Conservation (phyloP, 176 grass and related monocot species). For the Luzula sylvatica region DNA sequence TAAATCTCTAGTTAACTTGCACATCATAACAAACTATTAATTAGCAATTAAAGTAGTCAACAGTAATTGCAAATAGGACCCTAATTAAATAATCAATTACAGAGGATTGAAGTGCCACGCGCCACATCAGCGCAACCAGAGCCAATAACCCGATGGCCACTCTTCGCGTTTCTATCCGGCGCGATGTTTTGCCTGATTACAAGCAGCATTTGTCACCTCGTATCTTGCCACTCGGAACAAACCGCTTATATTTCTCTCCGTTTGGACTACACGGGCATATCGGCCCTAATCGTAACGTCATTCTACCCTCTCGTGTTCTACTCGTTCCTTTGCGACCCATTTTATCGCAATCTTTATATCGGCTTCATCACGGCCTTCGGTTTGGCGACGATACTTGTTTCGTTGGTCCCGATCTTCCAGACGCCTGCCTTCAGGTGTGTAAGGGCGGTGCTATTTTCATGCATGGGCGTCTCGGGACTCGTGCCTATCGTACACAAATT, state of each 20-base stretch:
- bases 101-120: background rate
- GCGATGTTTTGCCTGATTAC: slow-evolving; percentile 78
- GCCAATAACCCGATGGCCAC: slow-evolving; percentile 70
- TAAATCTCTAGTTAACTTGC: no score
- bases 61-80: no score
- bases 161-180: slow-evolving; percentile 57
- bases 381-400: slow-evolving; percentile 19
- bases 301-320: slow-evolving; percentile 88
- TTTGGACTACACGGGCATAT: slow-evolving; percentile 86
- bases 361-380: slow-evolving; percentile 51
- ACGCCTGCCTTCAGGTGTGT: slow-evolving; percentile 37
- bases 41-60: no score
- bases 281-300: slow-evolving; percentile 66
- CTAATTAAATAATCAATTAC: background rate
- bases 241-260: slow-evolving; percentile 51
- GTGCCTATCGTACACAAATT: slow-evolving; percentile 67
- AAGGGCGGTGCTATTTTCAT: slow-evolving; percentile 56
- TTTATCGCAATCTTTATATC: slow-evolving; percentile 39
- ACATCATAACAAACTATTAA: no score
- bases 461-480: slow-evolving; percentile 58
- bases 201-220: slow-evolving; percentile 70
- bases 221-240: slow-evolving; percentile 67
- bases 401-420: slow-evolving; percentile 57
- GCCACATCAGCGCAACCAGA: background rate
- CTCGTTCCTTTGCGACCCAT: slow-evolving; percentile 50